phyloP scores from a whole-genome alignment of 2,329 filamentous ascomycete species.

The Nannizzia gypsea region DNA sequence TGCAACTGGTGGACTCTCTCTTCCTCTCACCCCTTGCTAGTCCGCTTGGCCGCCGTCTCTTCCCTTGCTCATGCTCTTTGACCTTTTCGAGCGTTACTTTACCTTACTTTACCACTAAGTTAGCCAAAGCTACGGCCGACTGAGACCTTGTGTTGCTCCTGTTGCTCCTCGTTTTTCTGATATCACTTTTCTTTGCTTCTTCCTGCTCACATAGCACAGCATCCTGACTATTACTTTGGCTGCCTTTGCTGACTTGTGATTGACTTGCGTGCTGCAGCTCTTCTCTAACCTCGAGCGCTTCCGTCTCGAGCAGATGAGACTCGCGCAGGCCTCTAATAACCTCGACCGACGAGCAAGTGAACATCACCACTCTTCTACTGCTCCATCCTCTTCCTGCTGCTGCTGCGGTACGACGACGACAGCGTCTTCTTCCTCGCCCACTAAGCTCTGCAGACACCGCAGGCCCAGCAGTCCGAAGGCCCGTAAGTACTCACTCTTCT shows the following conservation, averaged over 20 bases:
- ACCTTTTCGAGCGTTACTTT: no score
- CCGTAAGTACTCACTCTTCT: no score
- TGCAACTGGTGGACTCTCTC: no score
- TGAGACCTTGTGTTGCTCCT: background rate
- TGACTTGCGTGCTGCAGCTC: slow-evolving; percentile 17
- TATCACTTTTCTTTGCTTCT: background rate
- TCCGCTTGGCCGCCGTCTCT: background rate
- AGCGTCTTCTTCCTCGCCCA: slow-evolving; percentile 6
- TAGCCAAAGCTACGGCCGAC: no score
- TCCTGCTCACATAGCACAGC: background rate
- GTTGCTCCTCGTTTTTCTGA: background rate
- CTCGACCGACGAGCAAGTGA: slow-evolving; percentile 18
- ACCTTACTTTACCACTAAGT: no score
- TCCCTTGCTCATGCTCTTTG: background rate
- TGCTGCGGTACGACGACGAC: no score
- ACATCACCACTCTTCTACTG: slow-evolving; percentile 7
- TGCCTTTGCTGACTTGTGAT: background rate
- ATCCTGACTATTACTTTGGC: background rate
- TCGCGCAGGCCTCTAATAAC: slow-evolving; percentile 21
- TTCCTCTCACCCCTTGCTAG: no score
- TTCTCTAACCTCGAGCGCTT: slow-evolving; percentile 33
- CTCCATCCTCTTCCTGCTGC: no score
- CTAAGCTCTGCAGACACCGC: background rate
- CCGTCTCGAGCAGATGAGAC: slow-evolving; percentile 23
- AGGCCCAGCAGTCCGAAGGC: background rate